A percentile compares a stretch with the other conserved stretches of the same genome.
These are phyloP conservation scores for Pleurotus platypus DNA, from an alignment of 768 basidiomycete species.

Conservation along the genomic window DNA sequence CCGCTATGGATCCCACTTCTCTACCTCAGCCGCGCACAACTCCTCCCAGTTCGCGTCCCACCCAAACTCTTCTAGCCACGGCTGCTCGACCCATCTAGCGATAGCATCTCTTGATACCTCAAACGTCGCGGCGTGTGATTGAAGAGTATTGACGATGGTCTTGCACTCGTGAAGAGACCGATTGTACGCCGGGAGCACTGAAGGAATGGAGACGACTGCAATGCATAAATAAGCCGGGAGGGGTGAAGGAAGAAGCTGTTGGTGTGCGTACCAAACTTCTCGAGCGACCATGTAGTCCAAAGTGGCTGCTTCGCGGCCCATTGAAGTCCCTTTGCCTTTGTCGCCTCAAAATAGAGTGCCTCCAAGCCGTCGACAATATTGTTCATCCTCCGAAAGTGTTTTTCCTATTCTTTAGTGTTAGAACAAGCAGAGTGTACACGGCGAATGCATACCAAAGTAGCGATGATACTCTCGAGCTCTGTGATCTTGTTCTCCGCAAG, in stretches of 20 bases:
- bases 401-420: slow-evolving; percentile 42
- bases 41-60: slow-evolving; percentile 40
- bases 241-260: neutral
- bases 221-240: neutral
- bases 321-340: slow-evolving; percentile 64
- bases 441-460: slow-evolving; percentile 38
- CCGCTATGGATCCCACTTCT: slow-evolving; percentile 43
- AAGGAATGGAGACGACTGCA: slow-evolving; percentile 52
- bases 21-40: slow-evolving; percentile 51
- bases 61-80: slow-evolving; percentile 59
- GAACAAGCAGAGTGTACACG: no score
- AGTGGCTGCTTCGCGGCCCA: slow-evolving; percentile 72
- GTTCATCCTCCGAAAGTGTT: slow-evolving; percentile 67
- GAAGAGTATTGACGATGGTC: slow-evolving; percentile 53
- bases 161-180: slow-evolving; percentile 57
- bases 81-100: slow-evolving; percentile 65
- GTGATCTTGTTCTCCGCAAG: slow-evolving; percentile 64
- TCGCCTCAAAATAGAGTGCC: slow-evolving; percentile 59
- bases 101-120: slow-evolving; percentile 56
- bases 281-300: slow-evolving; percentile 81
- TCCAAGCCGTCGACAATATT: slow-evolving; percentile 63
- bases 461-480: slow-evolving; percentile 54
- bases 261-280: slow-evolving; percentile 59
- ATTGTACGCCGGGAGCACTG: slow-evolving; percentile 61
- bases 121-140: slow-evolving; percentile 66